A percentile compares a stretch with the other conserved stretches of the same genome.
phyloP scores from a whole-genome alignment of 169 alveolate genomes.

The Eimeria falciformis region DNA sequence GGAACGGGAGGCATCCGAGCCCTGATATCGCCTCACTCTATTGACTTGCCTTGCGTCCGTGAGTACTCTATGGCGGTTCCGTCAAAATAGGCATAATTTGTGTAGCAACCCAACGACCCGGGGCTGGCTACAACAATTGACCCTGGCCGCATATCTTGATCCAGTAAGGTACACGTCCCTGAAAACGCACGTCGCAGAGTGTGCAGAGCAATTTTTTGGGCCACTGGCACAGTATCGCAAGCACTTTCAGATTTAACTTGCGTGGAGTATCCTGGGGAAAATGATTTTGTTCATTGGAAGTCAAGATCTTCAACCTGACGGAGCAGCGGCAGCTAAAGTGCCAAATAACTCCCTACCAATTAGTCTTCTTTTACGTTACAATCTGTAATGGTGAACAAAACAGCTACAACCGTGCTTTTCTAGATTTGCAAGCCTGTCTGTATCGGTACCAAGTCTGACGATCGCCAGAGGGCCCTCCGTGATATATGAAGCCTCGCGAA shows the following conservation, averaged over 20 bases:
- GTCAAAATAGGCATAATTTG: constrained; percentile 65
- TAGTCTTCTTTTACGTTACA: too few species aligned
- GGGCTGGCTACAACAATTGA: constrained; percentile 71
- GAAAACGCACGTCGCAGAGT: neutral
- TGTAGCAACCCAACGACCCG: constrained; percentile 77
- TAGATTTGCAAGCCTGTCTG: too few species aligned
- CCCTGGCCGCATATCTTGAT: constrained; percentile 79
- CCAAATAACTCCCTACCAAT: too few species aligned
- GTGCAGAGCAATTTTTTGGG: neutral
- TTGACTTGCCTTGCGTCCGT: constrained; percentile 34
- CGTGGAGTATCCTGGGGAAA: neutral
- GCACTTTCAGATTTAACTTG: neutral
- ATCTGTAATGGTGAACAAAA: too few species aligned
- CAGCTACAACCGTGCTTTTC: too few species aligned
- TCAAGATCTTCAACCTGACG: too few species aligned
- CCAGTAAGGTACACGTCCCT: constrained; percentile 78
- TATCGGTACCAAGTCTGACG: constrained; percentile 77
- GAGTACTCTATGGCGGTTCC: constrained; percentile 72
- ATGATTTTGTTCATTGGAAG: neutral
- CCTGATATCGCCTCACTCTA: too few species aligned
- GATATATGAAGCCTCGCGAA: constrained; percentile 78
- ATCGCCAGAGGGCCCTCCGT: constrained; percentile 79
- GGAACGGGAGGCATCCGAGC: neutral
- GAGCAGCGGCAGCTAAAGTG: too few species aligned
- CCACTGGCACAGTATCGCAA: neutral